Percentiles rank a stretch among this genome's conserved stretches.
Conservation (phyloP, 176 grass and related monocot species). For the Tuctoria greenei region DNA sequence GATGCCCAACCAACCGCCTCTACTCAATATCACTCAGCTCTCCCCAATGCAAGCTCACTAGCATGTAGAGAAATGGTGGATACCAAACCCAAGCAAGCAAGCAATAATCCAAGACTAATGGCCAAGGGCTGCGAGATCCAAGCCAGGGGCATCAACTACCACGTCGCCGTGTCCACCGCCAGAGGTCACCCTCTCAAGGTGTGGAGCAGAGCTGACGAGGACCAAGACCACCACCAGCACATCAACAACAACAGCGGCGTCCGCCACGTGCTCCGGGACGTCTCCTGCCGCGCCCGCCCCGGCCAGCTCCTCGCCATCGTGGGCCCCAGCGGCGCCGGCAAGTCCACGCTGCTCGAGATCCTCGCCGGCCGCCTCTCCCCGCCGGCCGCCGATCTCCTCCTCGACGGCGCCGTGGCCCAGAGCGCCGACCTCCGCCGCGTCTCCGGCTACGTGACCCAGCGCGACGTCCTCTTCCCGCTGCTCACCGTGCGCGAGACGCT, state of each 20-base stretch:
- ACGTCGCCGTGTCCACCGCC: not conserved
- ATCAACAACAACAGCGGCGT: not conserved
- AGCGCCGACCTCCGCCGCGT: conserved; percentile 15
- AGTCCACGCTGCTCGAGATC: conserved; percentile 73
- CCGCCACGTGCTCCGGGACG: conserved; percentile 16
- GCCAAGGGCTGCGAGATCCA: conserved; percentile 14
- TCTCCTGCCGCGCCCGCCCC: conserved; percentile 10
- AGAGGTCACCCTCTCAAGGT: conserved; percentile 26
- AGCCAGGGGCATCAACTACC: conserved; percentile 21
- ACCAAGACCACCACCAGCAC: not conserved
- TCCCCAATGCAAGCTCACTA: not conserved
- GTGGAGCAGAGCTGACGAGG: conserved; percentile 17
- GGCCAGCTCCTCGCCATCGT: conserved; percentile 42
- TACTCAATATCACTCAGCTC: no score
- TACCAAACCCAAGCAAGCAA: not conserved
- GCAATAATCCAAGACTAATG: not conserved
- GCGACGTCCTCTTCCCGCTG: conserved; percentile 24
- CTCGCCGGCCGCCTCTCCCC: conserved; percentile 48
- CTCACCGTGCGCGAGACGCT: conserved; percentile 45
- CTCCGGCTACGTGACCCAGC: conserved; percentile 23
- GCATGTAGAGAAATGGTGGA: not conserved
- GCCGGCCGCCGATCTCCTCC: not conserved
- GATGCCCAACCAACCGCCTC: not conserved
- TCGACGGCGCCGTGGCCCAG: not conserved
- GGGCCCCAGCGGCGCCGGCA: conserved; percentile 67